phyloP scores from a whole-genome alignment of 148 eudicot species.

The Pharnaceum exiguum region DNA sequence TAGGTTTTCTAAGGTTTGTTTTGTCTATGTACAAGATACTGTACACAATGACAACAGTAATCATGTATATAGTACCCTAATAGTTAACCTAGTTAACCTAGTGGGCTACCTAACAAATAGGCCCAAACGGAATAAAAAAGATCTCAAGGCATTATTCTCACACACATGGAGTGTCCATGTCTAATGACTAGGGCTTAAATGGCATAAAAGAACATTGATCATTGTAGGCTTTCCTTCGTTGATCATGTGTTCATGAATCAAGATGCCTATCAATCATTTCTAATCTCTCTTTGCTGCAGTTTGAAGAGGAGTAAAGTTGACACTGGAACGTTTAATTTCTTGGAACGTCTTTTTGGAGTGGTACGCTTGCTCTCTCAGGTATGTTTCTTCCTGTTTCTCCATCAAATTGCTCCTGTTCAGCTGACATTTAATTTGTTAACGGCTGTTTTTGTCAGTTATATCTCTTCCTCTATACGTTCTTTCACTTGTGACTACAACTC shows the following conservation, averaged over 20 bases:
- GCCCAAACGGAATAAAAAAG: no score
- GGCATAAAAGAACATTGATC: background rate
- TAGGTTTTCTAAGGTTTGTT: no score
- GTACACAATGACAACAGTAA: no score
- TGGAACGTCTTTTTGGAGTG: slow-evolving; percentile 78
- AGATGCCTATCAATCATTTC: background rate
- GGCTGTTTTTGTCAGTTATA: background rate
- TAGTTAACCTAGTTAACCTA: no score
- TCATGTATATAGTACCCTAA: no score
- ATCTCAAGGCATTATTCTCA: no score
- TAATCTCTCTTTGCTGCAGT: slow-evolving; percentile 30
- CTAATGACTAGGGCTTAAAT: background rate
- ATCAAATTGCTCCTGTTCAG: background rate
- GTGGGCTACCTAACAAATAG: no score
- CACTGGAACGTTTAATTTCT: slow-evolving; percentile 52
- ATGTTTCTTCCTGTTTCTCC: background rate
- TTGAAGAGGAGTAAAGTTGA: slow-evolving; percentile 61
- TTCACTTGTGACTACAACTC: no score
- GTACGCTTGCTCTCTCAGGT: slow-evolving; percentile 87
- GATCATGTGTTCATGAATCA: background rate
- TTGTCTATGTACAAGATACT: no score
- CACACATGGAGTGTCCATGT: no score
- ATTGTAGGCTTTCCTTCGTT: background rate
- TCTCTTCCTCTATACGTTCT: background rate
- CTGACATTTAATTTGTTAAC: background rate